Evolutionary conservation across 2,329 filamentous ascomycete species (phyloP).

Genomic region (Plectosphaerella sp.): DNA sequence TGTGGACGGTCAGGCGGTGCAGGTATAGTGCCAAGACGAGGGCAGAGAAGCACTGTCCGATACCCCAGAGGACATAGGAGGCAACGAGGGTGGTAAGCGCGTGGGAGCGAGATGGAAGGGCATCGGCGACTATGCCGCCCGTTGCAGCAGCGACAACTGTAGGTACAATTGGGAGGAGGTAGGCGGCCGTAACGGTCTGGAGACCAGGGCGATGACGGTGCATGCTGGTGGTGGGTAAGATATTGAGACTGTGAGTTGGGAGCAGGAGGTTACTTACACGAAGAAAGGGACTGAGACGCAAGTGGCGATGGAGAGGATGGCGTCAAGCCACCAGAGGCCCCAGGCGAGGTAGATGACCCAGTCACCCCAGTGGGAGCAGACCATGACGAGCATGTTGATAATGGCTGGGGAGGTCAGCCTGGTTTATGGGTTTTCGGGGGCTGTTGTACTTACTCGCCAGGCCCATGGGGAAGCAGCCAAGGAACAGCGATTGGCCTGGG

Average conservation of each 20-base stretch:
- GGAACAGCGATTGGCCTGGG: constrained; percentile 62
- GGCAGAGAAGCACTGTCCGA: constrained; percentile 54
- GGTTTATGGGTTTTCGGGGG: neutral
- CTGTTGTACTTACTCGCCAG: constrained; percentile 44
- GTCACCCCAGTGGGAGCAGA: constrained; percentile 59
- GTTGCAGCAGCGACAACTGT: constrained; percentile 61
- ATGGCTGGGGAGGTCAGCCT: constrained; percentile 32
- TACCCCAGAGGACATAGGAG: constrained; percentile 66
- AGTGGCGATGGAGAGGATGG: constrained; percentile 44
- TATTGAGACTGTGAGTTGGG: neutral
- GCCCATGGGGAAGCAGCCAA: constrained; percentile 66
- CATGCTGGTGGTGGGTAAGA: constrained; percentile 17
- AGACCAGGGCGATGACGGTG: constrained; percentile 40
- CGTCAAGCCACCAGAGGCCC: constrained; percentile 56
- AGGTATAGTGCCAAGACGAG: constrained; percentile 65
- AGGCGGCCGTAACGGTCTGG: constrained; percentile 57
- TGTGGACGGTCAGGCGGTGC: constrained; percentile 61
- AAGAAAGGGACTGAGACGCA: constrained; percentile 54
- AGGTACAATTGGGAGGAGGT: constrained; percentile 63
- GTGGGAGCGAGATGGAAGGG: constrained; percentile 4
- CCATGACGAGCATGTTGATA: constrained; percentile 58
- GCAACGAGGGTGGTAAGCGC: constrained; percentile 51
- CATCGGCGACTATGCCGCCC: constrained; percentile 38
- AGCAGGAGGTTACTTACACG: constrained; percentile 30
- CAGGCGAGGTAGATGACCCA: constrained; percentile 52